phyloP scores from a whole-genome alignment of 805 yeast species.

The Wickerhamiella galacta region DNA sequence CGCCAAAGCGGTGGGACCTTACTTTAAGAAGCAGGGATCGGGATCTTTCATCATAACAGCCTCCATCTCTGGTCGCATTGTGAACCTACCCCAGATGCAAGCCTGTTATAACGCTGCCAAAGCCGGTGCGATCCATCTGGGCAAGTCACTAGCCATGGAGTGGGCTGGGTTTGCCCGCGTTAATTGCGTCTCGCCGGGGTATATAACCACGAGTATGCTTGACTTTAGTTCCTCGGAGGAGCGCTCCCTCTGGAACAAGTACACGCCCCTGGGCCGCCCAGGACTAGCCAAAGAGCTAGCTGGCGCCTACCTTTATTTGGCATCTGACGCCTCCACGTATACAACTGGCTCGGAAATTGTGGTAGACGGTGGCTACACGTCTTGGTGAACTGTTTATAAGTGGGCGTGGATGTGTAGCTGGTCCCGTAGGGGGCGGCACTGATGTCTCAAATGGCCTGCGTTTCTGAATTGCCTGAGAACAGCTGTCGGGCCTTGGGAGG shows the following conservation, averaged over 20 bases:
- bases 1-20: conserved; percentile 54
- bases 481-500: too few relatives aligned
- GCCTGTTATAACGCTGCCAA: conserved; percentile 76
- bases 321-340: conserved; percentile 64
- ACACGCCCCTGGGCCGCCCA: conserved; percentile 40
- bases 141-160: conserved; percentile 67
- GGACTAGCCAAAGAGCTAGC: conserved; percentile 56
- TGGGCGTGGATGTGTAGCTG: too few relatives aligned
- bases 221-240: conserved; percentile 29
- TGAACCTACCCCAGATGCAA: conserved; percentile 73
- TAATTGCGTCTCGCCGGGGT: conserved; percentile 78
- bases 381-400: conserved; percentile 23
- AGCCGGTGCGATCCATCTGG: conserved; percentile 66
- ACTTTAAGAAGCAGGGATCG: conserved; percentile 52
- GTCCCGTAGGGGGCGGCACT: too few relatives aligned
- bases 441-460: too few relatives aligned
- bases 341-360: conserved; percentile 63
- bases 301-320: conserved; percentile 67
- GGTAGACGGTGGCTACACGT: conserved; percentile 66
- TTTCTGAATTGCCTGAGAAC: too few relatives aligned
- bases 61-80: conserved; percentile 80
- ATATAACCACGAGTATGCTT: conserved; percentile 56
- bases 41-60: conserved; percentile 78
- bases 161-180: conserved; percentile 85
- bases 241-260: conserved; percentile 29